These are phyloP conservation scores for Debaryomyces udenii DNA, from an alignment of 1,139 yeast species.

Conservation along the genomic window DNA sequence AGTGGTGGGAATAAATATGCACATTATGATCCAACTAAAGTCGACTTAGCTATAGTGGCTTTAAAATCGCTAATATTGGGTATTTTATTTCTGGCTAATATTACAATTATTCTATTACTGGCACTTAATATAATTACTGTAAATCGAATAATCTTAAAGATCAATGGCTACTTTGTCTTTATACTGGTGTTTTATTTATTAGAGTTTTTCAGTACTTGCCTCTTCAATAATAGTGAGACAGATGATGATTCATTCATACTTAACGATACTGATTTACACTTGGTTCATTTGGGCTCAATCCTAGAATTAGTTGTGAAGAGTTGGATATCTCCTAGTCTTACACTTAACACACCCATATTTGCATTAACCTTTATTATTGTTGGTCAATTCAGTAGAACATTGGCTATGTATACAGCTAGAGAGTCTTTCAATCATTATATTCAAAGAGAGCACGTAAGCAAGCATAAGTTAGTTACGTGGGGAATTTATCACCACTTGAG, in stretches of 20 bases:
- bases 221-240: slow-evolving; percentile 66
- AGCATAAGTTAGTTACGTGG: slow-evolving; percentile 67
- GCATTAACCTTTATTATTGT: slow-evolving; percentile 52
- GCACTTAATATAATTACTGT: slow-evolving; percentile 1
- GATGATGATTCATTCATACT: slow-evolving; percentile 77
- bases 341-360: slow-evolving; percentile 12
- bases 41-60: slow-evolving; percentile 35
- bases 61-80: slow-evolving; percentile 40
- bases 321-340: slow-evolving; percentile 6
- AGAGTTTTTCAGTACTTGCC: slow-evolving; percentile 80
- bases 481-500: slow-evolving; percentile 72
- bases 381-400: slow-evolving; percentile 72
- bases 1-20: slow-evolving; percentile 1
- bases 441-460: slow-evolving; percentile 51
- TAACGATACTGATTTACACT: slow-evolving; percentile 68
- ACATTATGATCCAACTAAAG: slow-evolving; percentile 31
- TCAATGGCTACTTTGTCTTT: slow-evolving; percentile 49
- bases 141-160: slow-evolving; percentile 5
- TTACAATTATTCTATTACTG: slow-evolving; percentile 14
- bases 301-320: slow-evolving; percentile 25
- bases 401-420: slow-evolving; percentile 88
- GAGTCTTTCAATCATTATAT: slow-evolving; percentile 85
- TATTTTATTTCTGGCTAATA: slow-evolving; percentile 21
- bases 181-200: slow-evolving; percentile 72
- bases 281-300: slow-evolving; percentile 54